phyloP scores from a whole-genome alignment of 805 yeast species.

The Naumovozyma baii region DNA sequence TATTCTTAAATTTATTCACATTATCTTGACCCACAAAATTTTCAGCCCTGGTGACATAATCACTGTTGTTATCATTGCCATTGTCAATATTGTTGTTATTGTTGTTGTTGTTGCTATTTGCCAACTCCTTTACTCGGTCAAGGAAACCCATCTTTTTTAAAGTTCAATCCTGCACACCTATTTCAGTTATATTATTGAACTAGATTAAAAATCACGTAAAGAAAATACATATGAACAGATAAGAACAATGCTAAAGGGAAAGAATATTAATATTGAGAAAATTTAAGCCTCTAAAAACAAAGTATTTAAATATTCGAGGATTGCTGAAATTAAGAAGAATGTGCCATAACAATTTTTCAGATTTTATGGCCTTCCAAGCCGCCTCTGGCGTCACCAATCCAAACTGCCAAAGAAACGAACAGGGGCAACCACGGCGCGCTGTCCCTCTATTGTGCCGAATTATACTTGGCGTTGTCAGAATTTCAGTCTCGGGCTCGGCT shows the following conservation, averaged over 20 bases:
- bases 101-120: conserved; percentile 22
- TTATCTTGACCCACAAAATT: conserved; percentile 25
- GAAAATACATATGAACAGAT: too few relatives aligned
- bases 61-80: conserved; percentile 23
- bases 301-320: too few relatives aligned
- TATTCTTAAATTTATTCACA: conserved; percentile 19
- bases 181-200: too few relatives aligned
- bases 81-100: conserved; percentile 14
- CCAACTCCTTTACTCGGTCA: conserved; percentile 34
- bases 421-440: neutral
- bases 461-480: neutral
- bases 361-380: too few relatives aligned
- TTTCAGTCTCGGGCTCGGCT: neutral
- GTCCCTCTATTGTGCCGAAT: neutral
- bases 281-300: too few relatives aligned
- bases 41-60: conserved; percentile 26
- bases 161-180: too few relatives aligned
- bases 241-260: too few relatives aligned
- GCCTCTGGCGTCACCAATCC: neutral
- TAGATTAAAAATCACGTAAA: too few relatives aligned
- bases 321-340: too few relatives aligned
- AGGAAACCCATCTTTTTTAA: conserved; percentile 34
- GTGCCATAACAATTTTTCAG: too few relatives aligned
- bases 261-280: too few relatives aligned
- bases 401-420: neutral